Base-by-base conservation (phyloP, 306 rosid species). In the Nissolia schottii region DNA sequence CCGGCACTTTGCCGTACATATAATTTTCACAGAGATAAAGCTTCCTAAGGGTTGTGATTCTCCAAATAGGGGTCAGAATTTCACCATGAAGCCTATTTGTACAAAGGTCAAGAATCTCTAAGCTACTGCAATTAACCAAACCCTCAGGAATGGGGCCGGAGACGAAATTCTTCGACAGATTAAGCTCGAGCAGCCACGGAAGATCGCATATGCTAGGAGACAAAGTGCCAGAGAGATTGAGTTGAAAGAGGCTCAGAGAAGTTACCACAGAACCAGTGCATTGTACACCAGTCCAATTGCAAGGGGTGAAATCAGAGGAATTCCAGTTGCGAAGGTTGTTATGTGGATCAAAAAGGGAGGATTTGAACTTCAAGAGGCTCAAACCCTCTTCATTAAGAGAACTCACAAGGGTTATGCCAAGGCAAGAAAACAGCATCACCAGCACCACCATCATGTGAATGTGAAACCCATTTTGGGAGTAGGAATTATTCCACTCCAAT, bases 21-120 rank as follows among this genome's bases (percentile, higher is more conserved):
- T 85, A 90, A 41, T 90, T 90, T 68, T 87, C 96, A 84, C 96
- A 85, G 7, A 90, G 78, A 57, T 85, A 85, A 71, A 90, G 89
- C 80, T 84, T 85, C 50, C 56, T 80, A 70, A 90, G 87, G 37
- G 62, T 76, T 69, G 71, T 74, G 57, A 87, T 78, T 69, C 78
- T 64, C 76, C 74, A 76, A 28, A 90, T 66, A 53, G 87, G 78
- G 16, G 53, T 62, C 25, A 67, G 74, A 50, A 90, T 60, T 77
- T 80, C 78, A 16, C 85, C 92, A 57, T 87, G 90, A 63, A 87
- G 81, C 85, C 92, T 84, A 82, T 90, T 90, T 32, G 96, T 90
- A 77, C 92, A 87, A 49, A 90, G 85, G 86, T 90, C 96, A 65
- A 90, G 69, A 51, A 82, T 64, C 84, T 84, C 85, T 19, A 90